A percentile compares a stretch with the other conserved stretches of the same genome.
Evolutionary conservation across 495 filamentous ascomycete genomes (phyloP).

Genomic region (Penicillium verhagenii): DNA sequence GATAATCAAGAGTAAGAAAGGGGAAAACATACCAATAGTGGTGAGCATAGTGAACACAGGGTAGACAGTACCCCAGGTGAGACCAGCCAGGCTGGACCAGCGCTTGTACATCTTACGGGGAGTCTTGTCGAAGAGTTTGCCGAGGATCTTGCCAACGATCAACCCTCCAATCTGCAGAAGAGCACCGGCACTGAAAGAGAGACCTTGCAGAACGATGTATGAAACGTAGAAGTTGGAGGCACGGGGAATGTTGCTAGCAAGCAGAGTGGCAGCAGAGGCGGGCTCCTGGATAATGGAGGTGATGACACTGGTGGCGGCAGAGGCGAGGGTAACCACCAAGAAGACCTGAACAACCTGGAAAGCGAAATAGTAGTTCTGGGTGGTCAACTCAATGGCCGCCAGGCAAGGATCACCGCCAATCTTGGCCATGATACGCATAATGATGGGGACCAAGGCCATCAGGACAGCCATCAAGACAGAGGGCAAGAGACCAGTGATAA

Average conservation of each 20-base stretch:
- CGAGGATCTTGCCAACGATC: slow-evolving; percentile 73
- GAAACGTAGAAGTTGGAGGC: slow-evolving; percentile 93
- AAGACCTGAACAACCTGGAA: slow-evolving; percentile 98
- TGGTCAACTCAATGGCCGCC: slow-evolving; percentile 78
- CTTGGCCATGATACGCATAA: slow-evolving; percentile 80
- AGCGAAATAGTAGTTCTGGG: slow-evolving; percentile 88
- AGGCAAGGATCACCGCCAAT: slow-evolving; percentile 74
- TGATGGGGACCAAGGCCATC: slow-evolving; percentile 84
- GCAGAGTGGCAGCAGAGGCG: slow-evolving; percentile 53
- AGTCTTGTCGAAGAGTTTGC: slow-evolving; percentile 66
- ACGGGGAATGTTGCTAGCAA: slow-evolving; percentile 73
- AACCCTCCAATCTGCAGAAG: slow-evolving; percentile 78
- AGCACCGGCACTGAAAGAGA: slow-evolving; percentile 74
- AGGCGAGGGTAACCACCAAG: slow-evolving; percentile 78
- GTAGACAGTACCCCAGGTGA: slow-evolving; percentile 87
- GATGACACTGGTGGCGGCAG: slow-evolving; percentile 58
- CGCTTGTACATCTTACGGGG: slow-evolving; percentile 74
- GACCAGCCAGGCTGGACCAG: slow-evolving; percentile 60
- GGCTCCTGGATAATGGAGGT: slow-evolving; percentile 65
- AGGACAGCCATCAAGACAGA: slow-evolving; percentile 76
- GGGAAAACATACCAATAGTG: slow-evolving; percentile 59
- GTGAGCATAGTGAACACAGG: slow-evolving; percentile 82
- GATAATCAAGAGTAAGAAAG: neutral
- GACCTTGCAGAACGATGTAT: slow-evolving; percentile 90
- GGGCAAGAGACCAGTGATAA: slow-evolving; percentile 84